Evolutionary conservation across 2,329 filamentous ascomycete genomes (phyloP), one percentile per base, ranked within the genome.

Genomic region (Paramyrothecium sp.): DNA sequence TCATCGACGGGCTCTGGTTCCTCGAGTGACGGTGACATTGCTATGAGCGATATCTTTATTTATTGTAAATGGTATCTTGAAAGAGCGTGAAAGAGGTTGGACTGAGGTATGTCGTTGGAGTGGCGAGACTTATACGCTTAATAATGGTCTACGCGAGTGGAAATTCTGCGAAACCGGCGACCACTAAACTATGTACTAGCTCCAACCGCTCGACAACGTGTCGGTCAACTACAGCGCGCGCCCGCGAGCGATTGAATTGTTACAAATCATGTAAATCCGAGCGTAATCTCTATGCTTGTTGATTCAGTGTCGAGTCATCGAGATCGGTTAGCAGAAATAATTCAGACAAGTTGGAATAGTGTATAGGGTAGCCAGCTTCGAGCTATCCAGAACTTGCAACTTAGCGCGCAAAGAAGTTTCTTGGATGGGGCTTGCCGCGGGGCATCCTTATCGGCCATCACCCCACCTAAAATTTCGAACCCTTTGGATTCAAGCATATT

Each of bases 21-120:
- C 77, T 96, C 89, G 49, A 96, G 78, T 22, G 89, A 92, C 19
- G 92, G 91, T 55, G 91, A 88, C 92, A 96, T 96, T 21, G 38
- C 30, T 21, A n/a, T 11, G 22, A 19, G 34, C 33, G 51, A 30
- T 30, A 53, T 20, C 41, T 20, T 19, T 51, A 21, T 20, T 53
- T 41, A 54, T 61, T 53, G 57, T 48, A 41, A 58, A 46, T n/a
- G 10, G 26, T 44, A 53, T 56, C 33, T 54, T 48, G 19, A 41
- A 13, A 44, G 33, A 47, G 38, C 13, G 13, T 17, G 38, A 12
- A 44, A 44, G n/a, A 19, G 13, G 38, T 16, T 44, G 13, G 38
- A 4, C 13, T 3, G 38, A 19, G 38, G 38, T 44, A 7, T 5
- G 13, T 44, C 13, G n/a, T 44, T 44, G n/a, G 51, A 8, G 63